A percentile compares a stretch with the other conserved stretches of the same genome.
These are phyloP conservation scores for Babjeviella inositovora DNA, from an alignment of 805 yeast genomes.

Conservation along the genomic window DNA sequence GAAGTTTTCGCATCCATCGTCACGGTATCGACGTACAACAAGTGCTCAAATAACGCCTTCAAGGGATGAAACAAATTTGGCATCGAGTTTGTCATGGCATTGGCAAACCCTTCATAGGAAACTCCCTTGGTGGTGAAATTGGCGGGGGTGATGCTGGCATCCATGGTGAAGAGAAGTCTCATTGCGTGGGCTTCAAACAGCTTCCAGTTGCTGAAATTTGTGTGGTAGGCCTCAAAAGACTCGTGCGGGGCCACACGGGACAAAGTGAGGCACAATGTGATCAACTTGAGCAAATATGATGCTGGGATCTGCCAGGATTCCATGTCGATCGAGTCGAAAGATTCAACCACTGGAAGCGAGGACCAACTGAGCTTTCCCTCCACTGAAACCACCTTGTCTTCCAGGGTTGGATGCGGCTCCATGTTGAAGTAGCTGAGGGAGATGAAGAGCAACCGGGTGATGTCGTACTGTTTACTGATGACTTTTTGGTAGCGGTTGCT, in stretches of 20 bases:
- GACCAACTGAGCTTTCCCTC: constrained; percentile 7
- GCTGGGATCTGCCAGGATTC: constrained; percentile 19
- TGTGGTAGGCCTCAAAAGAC: constrained; percentile 10
- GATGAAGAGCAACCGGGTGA: constrained; percentile 26
- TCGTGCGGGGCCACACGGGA: constrained; percentile 17
- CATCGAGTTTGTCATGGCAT: constrained; percentile 12
- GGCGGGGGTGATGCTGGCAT: constrained; percentile 12
- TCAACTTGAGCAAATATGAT: constrained; percentile 18
- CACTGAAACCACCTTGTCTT: constrained; percentile 2
- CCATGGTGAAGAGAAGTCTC: constrained; percentile 31
- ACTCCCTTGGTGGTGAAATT: constrained; percentile 7
- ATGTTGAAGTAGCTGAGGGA: constrained; percentile 9
- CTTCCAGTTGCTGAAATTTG: constrained; percentile 16
- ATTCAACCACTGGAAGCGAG: constrained; percentile 16
- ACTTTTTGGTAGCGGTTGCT: constrained; percentile 16
- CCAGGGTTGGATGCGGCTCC: too few relatives aligned
- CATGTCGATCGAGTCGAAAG: constrained; percentile 25
- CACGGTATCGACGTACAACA: constrained; percentile 15
- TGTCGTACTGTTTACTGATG: constrained; percentile 18
- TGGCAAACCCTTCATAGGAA: constrained; percentile 13
- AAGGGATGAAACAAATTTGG: constrained; percentile 30
- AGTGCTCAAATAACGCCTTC: constrained; percentile 22
- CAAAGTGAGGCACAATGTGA: constrained; percentile 31
- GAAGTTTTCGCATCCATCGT: constrained; percentile 3
- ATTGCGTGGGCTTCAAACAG: constrained; percentile 25